Evolutionary conservation across 305 asterid genomes (phyloP).

Genomic region (Rubia tinctorum): DNA sequence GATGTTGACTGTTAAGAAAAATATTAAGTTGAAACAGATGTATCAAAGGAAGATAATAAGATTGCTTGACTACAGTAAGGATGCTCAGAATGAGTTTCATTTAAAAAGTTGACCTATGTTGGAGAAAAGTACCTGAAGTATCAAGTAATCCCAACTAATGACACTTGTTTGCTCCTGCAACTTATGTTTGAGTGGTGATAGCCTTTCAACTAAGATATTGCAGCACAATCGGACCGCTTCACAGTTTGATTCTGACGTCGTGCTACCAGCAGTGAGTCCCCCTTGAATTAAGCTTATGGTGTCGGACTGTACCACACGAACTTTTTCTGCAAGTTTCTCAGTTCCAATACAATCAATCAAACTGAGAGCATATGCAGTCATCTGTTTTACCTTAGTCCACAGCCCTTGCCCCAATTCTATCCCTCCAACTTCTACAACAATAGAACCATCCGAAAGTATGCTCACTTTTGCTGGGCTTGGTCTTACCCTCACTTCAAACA

Average conservation of each 20-base stretch:
- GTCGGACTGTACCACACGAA: slow-evolving; percentile 71
- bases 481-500: slow-evolving; percentile 36
- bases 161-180: slow-evolving; percentile 46
- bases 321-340: slow-evolving; percentile 52
- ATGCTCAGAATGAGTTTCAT: neutral
- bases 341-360: slow-evolving; percentile 41
- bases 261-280: slow-evolving; percentile 74
- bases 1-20: neutral
- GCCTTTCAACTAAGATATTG: slow-evolving; percentile 53
- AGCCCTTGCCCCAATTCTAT: slow-evolving; percentile 83
- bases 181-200: slow-evolving; percentile 41
- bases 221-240: slow-evolving; percentile 80
- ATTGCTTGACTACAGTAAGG: neutral
- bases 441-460: slow-evolving; percentile 63
- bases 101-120: neutral
- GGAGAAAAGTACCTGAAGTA: slow-evolving; percentile 45
- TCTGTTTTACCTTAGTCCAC: slow-evolving; percentile 77
- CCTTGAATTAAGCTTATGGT: slow-evolving; percentile 75
- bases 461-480: slow-evolving; percentile 72
- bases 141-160: slow-evolving; percentile 54
- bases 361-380: slow-evolving; percentile 59
- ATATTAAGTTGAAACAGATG: neutral
- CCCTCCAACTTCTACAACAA: slow-evolving; percentile 82
- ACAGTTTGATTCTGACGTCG: slow-evolving; percentile 82
- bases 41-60: neutral